Evolutionary conservation across 2,329 filamentous ascomycete genomes (phyloP), one percentile per base, ranked within the genome.

Genomic region (Colletotrichum plurivorum): DNA sequence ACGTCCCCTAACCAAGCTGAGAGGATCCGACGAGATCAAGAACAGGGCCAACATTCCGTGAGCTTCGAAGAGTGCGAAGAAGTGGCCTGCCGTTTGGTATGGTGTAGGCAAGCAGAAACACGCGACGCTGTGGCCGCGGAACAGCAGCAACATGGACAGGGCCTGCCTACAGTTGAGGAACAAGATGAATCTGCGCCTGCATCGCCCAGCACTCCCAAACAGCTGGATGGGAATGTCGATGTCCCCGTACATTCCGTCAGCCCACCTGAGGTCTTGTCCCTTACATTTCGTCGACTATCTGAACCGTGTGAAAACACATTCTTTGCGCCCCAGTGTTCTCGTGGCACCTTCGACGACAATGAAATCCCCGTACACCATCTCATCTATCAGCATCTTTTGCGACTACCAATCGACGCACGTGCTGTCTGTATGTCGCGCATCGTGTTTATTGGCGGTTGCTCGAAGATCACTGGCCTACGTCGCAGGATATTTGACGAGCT

Each of bases 381-480:
- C 9, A 84, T 97, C 3, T 97, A 97, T 80, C 88, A 89, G 61
- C 88, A 90, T 45, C 86, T 99, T 1, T 84, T 97, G 1, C 86
- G 89, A 8, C 84, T 98, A 1, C 93, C 94, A 0, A 82, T 95
- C 4, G 96, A 99, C 78, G 90, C 95, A 4, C 90, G 96, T 25
- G 91, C 93, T 1, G 82, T 92, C 5, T 98, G 95, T 79, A 96
- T 98, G 90, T 91, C 94, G 1, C 92, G 95, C 46, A 93, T 98
- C 53, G 84, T 97, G 16, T 93, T 99, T 75, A 92, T 92, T 0
- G 96, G 96, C 39, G 94, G 94, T 2, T 92, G 92, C 55, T 90
- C 94, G 6, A 88, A 88, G 27, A 90, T 98, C 9, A 87, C 95
- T 0, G 96, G 96, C 1, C 82, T 99, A 27, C 94, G 93, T 72